Conservation (phyloP, 2,329 filamentous ascomycete species). For the Phaeomoniella chlamydospora region DNA sequence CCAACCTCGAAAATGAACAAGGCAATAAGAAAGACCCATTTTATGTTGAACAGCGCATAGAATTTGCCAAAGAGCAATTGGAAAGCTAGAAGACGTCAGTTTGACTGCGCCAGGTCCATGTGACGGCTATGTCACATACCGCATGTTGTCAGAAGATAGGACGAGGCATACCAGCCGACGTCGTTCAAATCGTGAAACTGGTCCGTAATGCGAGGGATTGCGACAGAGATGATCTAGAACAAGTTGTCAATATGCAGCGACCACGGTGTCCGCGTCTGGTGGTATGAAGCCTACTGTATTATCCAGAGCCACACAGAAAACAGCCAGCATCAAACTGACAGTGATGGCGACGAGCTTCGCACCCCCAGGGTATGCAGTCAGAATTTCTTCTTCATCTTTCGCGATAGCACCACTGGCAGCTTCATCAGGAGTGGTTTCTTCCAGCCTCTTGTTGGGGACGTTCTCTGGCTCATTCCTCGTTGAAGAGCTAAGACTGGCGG, state of each 20-base stretch:
- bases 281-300: constrained; percentile 1
- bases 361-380: not conserved
- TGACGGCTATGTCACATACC: too few relatives aligned
- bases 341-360: not conserved
- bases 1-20: constrained; percentile 17
- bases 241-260: not conserved
- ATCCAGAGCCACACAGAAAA: not conserved
- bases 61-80: constrained; percentile 12
- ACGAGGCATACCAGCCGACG: constrained; percentile 4
- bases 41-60: constrained; percentile 13
- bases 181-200: constrained; percentile 2
- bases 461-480: too few relatives aligned
- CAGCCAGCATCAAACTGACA: not conserved
- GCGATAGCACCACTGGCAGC: too few relatives aligned
- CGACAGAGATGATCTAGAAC: constrained; percentile 2
- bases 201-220: constrained; percentile 4
- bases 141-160: constrained; percentile 17
- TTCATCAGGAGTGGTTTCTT: too few relatives aligned
- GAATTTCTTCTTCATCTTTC: too few relatives aligned
- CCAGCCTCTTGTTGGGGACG: too few relatives aligned
- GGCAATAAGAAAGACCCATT: constrained; percentile 14
- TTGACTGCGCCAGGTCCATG: too few relatives aligned
- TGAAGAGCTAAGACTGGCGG: too few relatives aligned
- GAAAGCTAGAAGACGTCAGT: constrained; percentile 1
- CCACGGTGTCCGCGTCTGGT: too few relatives aligned